Evolutionary conservation across 225 moss, liverwort and hornwort genomes (phyloP).

Genomic region (Bryoerythrophyllum caledonicum): DNA sequence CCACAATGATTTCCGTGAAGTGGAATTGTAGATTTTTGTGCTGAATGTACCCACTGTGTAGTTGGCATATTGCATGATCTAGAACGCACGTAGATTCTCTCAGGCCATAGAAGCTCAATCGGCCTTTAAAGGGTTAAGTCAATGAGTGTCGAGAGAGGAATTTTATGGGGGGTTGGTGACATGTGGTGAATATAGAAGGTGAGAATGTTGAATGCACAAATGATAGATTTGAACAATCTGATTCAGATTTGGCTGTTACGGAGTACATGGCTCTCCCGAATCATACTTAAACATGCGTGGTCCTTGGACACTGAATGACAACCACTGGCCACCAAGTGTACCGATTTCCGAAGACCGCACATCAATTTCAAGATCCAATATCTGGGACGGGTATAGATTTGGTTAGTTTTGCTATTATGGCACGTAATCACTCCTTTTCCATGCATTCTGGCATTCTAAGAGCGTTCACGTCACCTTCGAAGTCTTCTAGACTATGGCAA

Average conservation of each 20-base stretch:
- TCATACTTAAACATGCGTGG: background rate
- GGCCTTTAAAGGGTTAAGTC: too few species aligned
- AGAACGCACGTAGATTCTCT: too few species aligned
- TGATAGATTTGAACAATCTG: constrained; percentile 19
- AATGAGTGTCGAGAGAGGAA: too few species aligned
- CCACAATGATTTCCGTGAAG: too few species aligned
- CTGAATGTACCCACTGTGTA: too few species aligned
- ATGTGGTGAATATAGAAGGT: background rate
- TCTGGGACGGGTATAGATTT: background rate
- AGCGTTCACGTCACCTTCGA: too few species aligned
- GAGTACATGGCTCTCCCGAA: background rate
- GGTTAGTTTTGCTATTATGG: background rate
- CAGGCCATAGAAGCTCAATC: too few species aligned
- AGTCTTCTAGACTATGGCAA: too few species aligned
- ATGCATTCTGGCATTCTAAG: background rate
- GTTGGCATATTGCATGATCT: too few species aligned
- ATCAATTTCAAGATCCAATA: background rate
- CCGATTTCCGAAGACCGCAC: background rate
- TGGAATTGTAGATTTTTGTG: too few species aligned
- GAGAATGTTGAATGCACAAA: background rate
- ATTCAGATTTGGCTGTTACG: constrained; percentile 16
- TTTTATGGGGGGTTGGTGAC: too few species aligned
- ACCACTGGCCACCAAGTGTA: background rate
- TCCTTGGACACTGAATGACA: background rate
- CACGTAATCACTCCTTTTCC: too few species aligned